phyloP scores from a whole-genome alignment of 106 monocot species.

The Platanthera zijinensis region DNA sequence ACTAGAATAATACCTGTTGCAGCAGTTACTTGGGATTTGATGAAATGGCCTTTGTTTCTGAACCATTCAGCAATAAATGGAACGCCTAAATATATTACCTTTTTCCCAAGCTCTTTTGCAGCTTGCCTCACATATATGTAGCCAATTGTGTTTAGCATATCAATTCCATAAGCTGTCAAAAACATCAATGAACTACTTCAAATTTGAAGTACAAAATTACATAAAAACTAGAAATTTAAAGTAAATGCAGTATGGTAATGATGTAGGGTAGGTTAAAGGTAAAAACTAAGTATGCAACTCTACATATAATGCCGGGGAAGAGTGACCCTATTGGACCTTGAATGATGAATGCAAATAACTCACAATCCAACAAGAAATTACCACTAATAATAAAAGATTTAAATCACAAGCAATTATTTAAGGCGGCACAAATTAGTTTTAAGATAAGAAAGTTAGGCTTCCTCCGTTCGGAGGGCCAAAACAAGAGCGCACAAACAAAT shows the following conservation, averaged over 20 bases:
- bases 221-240: not conserved
- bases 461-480: no score
- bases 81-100: constrained; percentile 80
- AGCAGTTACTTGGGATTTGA: constrained; percentile 95
- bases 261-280: no score
- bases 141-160: constrained; percentile 95
- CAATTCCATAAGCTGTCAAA: constrained; percentile 82
- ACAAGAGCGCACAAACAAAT: no score
- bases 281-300: no score
- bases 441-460: no score
- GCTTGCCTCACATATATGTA: constrained; percentile 95
- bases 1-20: constrained; percentile 48
- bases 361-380: no score
- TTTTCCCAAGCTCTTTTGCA: constrained; percentile 93
- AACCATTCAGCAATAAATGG: constrained; percentile 99
- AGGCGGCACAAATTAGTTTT: no score
- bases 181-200: constrained; percentile 3
- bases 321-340: no score
- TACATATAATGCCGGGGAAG: no score
- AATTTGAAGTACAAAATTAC: not conserved
- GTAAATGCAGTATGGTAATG: not conserved
- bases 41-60: constrained; percentile 97
- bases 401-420: no score
- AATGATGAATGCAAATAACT: no score
- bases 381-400: no score